phyloP scores from a whole-genome alignment of 305 asterid species.

The Rubia peregrina region DNA sequence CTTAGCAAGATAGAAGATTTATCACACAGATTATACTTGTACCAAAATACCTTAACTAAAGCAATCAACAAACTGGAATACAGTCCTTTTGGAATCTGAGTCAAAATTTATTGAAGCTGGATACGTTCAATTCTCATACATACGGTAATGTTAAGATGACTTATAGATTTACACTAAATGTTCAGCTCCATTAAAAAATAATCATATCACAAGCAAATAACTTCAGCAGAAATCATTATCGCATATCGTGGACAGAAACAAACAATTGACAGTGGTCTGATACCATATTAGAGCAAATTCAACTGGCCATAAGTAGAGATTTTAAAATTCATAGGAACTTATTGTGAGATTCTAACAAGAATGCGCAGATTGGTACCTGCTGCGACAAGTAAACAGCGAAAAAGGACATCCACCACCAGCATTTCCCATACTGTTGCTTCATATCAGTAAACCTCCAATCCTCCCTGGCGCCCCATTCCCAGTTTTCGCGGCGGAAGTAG shows the following conservation, averaged over 20 bases:
- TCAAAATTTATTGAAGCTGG: background rate
- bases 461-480: slow-evolving; percentile 93
- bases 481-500: slow-evolving; percentile 89
- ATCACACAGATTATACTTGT: background rate
- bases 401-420: slow-evolving; percentile 96
- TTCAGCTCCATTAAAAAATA: background rate
- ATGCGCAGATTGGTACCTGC: slow-evolving; percentile 42
- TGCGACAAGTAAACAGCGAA: slow-evolving; percentile 70
- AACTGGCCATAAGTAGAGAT: too few relatives aligned
- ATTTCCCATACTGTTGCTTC: slow-evolving; percentile 49
- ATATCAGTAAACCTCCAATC: slow-evolving; percentile 88
- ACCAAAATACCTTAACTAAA: background rate
- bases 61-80: background rate
- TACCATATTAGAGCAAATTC: too few relatives aligned
- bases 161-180: background rate
- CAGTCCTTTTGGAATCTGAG: background rate
- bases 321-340: too few relatives aligned
- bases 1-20: background rate
- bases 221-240: too few relatives aligned
- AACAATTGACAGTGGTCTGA: too few relatives aligned
- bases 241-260: too few relatives aligned
- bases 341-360: background rate
- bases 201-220: background rate
- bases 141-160: background rate
- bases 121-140: background rate